Conservation (phyloP, 768 basidiomycete genomes). For the Auriscalpium orientale region DNA sequence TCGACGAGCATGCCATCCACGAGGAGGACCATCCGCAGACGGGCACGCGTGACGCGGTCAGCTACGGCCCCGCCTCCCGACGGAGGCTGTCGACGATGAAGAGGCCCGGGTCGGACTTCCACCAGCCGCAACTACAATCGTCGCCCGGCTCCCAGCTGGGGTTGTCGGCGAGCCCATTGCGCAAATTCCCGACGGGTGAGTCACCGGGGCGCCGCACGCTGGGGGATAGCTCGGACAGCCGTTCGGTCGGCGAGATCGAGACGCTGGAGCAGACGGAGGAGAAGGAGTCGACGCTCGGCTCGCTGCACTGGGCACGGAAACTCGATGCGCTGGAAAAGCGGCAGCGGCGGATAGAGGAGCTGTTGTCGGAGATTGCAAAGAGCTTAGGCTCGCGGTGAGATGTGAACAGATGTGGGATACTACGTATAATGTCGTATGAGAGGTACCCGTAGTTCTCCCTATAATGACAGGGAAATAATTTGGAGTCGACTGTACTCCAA, state of each 20-base stretch:
- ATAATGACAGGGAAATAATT: too few relatives aligned
- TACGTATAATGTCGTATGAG: not conserved
- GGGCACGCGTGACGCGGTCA: constrained; percentile 18
- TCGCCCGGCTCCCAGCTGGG: not conserved
- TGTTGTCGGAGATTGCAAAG: constrained; percentile 24
- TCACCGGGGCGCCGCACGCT: constrained; percentile 7
- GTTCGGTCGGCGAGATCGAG: constrained; percentile 2
- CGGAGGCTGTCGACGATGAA: constrained; percentile 30
- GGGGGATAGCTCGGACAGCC: constrained; percentile 23
- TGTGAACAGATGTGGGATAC: not conserved
- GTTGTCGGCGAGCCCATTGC: not conserved
- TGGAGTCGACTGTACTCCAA: too few relatives aligned
- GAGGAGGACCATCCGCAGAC: constrained; percentile 20
- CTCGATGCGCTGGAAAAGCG: constrained; percentile 35
- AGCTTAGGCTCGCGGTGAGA: not conserved
- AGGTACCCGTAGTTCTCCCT: too few relatives aligned
- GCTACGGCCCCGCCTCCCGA: constrained; percentile 34
- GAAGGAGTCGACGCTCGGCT: constrained; percentile 22
- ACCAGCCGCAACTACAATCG: not conserved
- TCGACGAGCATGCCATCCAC: constrained; percentile 37
- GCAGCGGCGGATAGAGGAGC: constrained; percentile 41
- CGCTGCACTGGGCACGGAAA: constrained; percentile 25
- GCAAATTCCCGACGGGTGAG: constrained; percentile 15
- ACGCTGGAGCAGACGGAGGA: constrained; percentile 20
- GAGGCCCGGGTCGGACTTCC: not conserved